Evolutionary conservation across 306 rosid species (phyloP).

Genomic region (Biancaea sappan): DNA sequence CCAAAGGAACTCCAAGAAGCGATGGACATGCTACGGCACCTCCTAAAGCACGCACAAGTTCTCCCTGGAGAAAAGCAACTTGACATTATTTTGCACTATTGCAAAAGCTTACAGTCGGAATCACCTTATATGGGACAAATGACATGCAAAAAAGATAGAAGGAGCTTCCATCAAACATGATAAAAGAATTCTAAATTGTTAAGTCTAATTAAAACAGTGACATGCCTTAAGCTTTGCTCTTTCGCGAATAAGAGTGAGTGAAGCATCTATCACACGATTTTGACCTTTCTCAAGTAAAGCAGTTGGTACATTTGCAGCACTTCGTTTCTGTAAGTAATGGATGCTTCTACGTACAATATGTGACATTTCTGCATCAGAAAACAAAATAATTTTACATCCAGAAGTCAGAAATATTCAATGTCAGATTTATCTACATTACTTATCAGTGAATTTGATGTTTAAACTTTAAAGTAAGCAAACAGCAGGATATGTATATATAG

Average conservation of each 20-base stretch:
- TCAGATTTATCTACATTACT: background rate
- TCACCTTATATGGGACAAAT: constrained; percentile 8
- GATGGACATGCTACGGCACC: constrained; percentile 79
- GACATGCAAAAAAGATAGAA: background rate
- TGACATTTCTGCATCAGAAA: constrained; percentile 55
- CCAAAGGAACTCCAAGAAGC: constrained; percentile 93
- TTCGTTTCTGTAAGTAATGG: constrained; percentile 57
- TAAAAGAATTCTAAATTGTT: background rate
- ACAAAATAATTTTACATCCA: constrained; percentile 9
- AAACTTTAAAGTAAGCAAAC: background rate
- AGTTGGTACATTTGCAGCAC: constrained; percentile 59
- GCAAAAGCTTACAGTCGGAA: constrained; percentile 13
- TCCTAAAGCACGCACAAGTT: constrained; percentile 91
- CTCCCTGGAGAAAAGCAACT: constrained; percentile 59
- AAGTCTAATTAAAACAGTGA: constrained; percentile 12
- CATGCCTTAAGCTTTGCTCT: constrained; percentile 91
- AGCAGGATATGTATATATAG: background rate
- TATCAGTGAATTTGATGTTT: background rate
- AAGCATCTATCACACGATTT: constrained; percentile 84
- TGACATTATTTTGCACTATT: constrained; percentile 12
- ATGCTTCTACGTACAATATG: constrained; percentile 58
- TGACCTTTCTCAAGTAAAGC: constrained; percentile 76
- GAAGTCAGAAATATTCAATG: background rate
- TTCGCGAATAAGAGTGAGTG: constrained; percentile 94
- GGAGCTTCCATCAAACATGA: background rate